Evolutionary conservation across 768 basidiomycete species (phyloP).

Genomic region (Phaeotremella fagi): DNA sequence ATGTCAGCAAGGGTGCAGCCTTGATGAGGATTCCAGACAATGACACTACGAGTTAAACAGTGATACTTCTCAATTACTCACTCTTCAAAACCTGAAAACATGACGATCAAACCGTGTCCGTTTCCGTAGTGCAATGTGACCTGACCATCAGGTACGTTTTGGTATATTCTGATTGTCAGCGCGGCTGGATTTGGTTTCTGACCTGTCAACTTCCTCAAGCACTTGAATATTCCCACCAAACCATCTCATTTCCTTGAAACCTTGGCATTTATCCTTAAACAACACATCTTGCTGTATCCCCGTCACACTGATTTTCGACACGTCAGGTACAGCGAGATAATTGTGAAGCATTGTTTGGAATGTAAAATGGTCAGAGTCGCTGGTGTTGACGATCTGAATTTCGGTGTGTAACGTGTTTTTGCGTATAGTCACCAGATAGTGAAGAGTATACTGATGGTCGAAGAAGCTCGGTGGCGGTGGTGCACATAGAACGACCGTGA

Average conservation of each 20-base stretch:
- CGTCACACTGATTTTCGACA: slow-evolving; percentile 57
- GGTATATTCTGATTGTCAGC: slow-evolving; percentile 35
- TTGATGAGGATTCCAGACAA: slow-evolving; percentile 89
- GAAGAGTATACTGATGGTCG: slow-evolving; percentile 63
- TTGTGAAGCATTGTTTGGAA: slow-evolving; percentile 94
- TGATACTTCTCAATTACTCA: too few species aligned
- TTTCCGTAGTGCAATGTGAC: slow-evolving; percentile 38
- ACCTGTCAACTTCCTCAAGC: slow-evolving; percentile 36
- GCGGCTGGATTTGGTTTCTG: too few species aligned
- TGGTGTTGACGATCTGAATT: slow-evolving; percentile 72
- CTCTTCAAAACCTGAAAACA: slow-evolving; percentile 44
- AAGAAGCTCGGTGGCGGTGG: slow-evolving; percentile 62
- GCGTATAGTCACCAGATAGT: slow-evolving; percentile 74
- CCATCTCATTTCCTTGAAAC: slow-evolving; percentile 54
- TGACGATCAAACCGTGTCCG: slow-evolving; percentile 31
- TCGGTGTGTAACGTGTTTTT: slow-evolving; percentile 70
- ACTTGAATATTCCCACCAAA: slow-evolving; percentile 45
- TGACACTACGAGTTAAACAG: slow-evolving; percentile 48
- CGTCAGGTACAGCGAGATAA: slow-evolving; percentile 65
- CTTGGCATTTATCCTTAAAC: slow-evolving; percentile 69
- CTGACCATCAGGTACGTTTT: slow-evolving; percentile 36
- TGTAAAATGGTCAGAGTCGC: slow-evolving; percentile 53
- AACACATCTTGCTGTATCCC: slow-evolving; percentile 60
- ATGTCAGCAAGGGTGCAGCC: slow-evolving; percentile 81
- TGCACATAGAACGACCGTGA: slow-evolving; percentile 69